Evolutionary conservation across 2,329 filamentous ascomycete species (phyloP), one percentile per base, ranked within the genome.

Genomic region (Cercospora beticola): DNA sequence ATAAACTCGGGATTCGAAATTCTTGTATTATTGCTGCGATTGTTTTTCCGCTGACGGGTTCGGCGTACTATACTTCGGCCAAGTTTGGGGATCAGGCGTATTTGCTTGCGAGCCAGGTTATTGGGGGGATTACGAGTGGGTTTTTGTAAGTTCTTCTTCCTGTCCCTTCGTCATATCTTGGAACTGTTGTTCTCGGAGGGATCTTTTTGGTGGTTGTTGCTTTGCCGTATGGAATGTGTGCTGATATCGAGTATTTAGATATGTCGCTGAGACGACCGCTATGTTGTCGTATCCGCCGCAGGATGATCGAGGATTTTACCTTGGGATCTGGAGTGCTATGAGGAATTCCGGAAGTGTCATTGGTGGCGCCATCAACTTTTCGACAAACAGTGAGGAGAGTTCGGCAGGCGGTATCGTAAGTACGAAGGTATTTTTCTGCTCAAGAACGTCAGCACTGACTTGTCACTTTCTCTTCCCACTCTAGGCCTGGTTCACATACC

Each of bases 1-100:
- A 80, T 70, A 81, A 80, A 62, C 64, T 81, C 7, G 79, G 79
- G 14, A 80, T 81, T 65, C 78, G 77, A 58, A 78, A 76, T 74
- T 74, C 76, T 3, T 81, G 79, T 70, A 70, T 81, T 33, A 77
- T 81, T 49, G 79, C 78, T 6, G 78, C 78, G 7, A 12, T 77
- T 2, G 68, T 76, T 0, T 78, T 81, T 62, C 79, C 79, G 0
- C 69, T 81, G 49, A 72, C 73, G 0, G 79, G 78, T 1, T 80
- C 78, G 14, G 76, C 76, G 12, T 80, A 78, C 64, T 80, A 80
- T 62, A 74, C 75, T 40, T 78, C 72, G 52, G 77, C 76, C 1
- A 76, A 72, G 57, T 78, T 74, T 52, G 68, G 71, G 2, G 68
- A 75, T 14, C 71, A 77, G 12, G 76, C 76, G 73, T 80, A 79